phyloP scores from a whole-genome alignment of 1,284 basidiomycete species.

The Rhodotorula sp. region DNA sequence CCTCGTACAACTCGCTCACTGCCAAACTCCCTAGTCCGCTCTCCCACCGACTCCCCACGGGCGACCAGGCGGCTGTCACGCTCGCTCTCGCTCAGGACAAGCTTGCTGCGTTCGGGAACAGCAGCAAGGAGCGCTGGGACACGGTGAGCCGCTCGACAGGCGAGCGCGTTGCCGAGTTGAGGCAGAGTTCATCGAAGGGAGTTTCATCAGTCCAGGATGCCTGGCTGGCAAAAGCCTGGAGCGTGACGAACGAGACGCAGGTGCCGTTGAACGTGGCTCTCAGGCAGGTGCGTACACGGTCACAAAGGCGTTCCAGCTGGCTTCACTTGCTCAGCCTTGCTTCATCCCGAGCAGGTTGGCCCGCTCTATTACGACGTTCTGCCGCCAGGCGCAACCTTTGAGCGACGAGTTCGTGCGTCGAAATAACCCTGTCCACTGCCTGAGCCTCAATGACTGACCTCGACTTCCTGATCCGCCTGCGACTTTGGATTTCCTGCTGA shows the following conservation, averaged over 20 bases:
- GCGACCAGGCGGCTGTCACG: neutral
- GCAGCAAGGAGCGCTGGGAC: neutral
- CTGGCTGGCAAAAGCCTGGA: conserved; percentile 16
- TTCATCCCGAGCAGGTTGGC: conserved; percentile 21
- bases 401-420: conserved; percentile 33
- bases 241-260: conserved; percentile 33
- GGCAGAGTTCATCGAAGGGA: too few relatives aligned
- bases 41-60: conserved; percentile 10
- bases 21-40: conserved; percentile 25
- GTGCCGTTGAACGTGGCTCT: conserved; percentile 37
- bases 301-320: too few relatives aligned
- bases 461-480: too few relatives aligned
- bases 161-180: neutral
- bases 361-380: conserved; percentile 35
- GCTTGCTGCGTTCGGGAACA: neutral
- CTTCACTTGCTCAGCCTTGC: neutral
- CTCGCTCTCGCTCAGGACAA: conserved; percentile 13
- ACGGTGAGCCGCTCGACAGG: neutral
- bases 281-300: conserved; percentile 17
- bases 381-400: conserved; percentile 32
- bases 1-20: conserved; percentile 15
- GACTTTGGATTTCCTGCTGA: too few relatives aligned
- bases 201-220: neutral
- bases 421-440: too few relatives aligned
- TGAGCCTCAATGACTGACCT: neutral